Base-by-base conservation (phyloP, 495 filamentous ascomycete genomes). In the Bombardia bombarda region DNA sequence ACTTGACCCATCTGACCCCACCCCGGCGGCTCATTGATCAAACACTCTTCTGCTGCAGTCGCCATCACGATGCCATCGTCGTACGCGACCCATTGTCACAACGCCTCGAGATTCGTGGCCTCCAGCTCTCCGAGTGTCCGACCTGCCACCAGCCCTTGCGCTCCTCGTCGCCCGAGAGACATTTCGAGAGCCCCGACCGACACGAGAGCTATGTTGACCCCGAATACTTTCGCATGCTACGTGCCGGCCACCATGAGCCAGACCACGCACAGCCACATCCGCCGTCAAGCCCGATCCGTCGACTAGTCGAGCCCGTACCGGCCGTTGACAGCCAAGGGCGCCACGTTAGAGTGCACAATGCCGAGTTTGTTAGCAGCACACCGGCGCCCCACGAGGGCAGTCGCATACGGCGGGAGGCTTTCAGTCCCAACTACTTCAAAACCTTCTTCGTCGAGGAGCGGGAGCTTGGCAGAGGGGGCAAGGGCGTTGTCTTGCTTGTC, bases 211-310 rank as follows among this genome's bases (percentile, higher is more conserved):
- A 90, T 60, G 79, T 95, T 46, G 83, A 84, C 51, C 87, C 87
- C 12, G 79, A 87, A 21, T 98, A 98, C 65, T 98, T 97, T 63
- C 86, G 84, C 55, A 87, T 95, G 81, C 82, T 98, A 20, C 80
- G 83, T 42, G 75, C 60, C 28, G 67, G 70, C 48, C 58, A 46
- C 20, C 8, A 51, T 38, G 48, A 44, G 26, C 43, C 26, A 32
- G 12, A 57, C 28, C 51, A 52, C 33, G 26, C 50, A 35, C 45
- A 53, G 17, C 44, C 63, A 14, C 51, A 51, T 6, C 62, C 63
- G 6, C 66, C 73, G 4, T 58, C 68, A 14, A 72, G 71, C 48
- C 67, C 73, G 10, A 63, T 72, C 49, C 69, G 68, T 42, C 65
- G 68, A 44, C 55, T 72, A 0, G 60, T 73, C 43, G 51, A 70